Conservation (phyloP, 257 asterid species). For the Primulina huaijiensis region DNA sequence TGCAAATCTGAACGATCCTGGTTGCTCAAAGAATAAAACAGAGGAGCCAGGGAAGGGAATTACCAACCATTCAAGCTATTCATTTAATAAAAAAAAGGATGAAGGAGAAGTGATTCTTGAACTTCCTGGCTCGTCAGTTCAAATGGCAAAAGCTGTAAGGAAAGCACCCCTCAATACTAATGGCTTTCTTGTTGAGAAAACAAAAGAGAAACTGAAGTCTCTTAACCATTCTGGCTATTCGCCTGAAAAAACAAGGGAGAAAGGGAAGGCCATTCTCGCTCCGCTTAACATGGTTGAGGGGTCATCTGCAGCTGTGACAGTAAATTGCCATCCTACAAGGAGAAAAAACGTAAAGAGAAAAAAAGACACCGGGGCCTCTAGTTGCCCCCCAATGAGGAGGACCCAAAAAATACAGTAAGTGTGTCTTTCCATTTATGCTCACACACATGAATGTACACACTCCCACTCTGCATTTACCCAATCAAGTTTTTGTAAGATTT, state of each 20-base stretch:
- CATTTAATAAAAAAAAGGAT: slow-evolving; percentile 26
- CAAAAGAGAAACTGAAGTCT: slow-evolving; percentile 38
- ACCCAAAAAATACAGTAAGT: slow-evolving; percentile 30
- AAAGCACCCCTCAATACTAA: slow-evolving; percentile 30
- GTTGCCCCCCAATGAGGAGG: slow-evolving; percentile 58
- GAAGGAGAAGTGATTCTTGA: slow-evolving; percentile 26
- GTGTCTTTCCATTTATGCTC: slow-evolving; percentile 26
- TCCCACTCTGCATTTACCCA: neutral
- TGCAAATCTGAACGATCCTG: slow-evolving; percentile 21
- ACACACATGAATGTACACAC: neutral
- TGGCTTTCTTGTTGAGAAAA: slow-evolving; percentile 29
- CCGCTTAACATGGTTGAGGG: slow-evolving; percentile 23
- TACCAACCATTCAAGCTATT: slow-evolving; percentile 22
- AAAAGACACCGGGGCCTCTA: slow-evolving; percentile 37
- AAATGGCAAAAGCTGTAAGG: slow-evolving; percentile 29
- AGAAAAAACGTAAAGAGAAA: slow-evolving; percentile 34
- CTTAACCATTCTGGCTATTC: slow-evolving; percentile 24
- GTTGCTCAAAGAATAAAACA: slow-evolving; percentile 11
- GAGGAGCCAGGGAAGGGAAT: slow-evolving; percentile 20
- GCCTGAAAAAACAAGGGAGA: slow-evolving; percentile 31
- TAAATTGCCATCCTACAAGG: slow-evolving; percentile 19
- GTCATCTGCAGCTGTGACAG: slow-evolving; percentile 27
- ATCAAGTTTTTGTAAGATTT: slow-evolving; percentile 2
- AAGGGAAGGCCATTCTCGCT: slow-evolving; percentile 25
- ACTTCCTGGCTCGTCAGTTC: slow-evolving; percentile 23